A percentile compares a stretch with the other conserved stretches of the same genome.
These are phyloP conservation scores for Eucalyptus cloeziana DNA, from an alignment of 345 rosid species.

Conservation along the genomic window DNA sequence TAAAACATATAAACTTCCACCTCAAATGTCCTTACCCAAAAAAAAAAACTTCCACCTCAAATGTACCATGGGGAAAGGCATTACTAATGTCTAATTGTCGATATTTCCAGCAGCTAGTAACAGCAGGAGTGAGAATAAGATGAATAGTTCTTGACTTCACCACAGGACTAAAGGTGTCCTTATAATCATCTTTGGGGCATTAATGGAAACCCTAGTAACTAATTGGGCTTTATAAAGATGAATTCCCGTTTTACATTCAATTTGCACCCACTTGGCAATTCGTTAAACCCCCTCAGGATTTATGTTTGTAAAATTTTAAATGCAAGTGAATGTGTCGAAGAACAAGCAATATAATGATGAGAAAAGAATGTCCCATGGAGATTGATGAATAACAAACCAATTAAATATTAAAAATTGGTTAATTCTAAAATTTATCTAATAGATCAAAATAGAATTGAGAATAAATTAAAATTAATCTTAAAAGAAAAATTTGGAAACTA, in stretches of 20 bases:
- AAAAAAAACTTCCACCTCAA: background rate
- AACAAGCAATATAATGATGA: accelerated
- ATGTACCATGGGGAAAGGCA: background rate
- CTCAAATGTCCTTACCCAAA: background rate
- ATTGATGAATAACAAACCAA: no score
- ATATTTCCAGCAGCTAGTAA: accelerated
- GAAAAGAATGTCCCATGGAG: accelerated
- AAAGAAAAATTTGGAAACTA: no score
- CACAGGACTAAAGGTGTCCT: background rate
- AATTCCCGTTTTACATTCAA: accelerated
- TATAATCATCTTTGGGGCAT: background rate
- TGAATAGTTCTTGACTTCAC: background rate
- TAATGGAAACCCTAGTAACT: background rate
- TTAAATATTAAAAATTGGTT: no score
- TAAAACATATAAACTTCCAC: background rate
- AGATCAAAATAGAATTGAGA: no score
- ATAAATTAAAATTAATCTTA: no score
- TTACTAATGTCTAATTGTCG: background rate
- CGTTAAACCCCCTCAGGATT: accelerated
- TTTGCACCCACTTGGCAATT: background rate
- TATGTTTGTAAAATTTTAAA: no score
- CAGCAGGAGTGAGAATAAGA: accelerated
- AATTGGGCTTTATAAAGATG: accelerated
- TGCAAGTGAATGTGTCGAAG: accelerated
- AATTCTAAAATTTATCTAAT: no score